A percentile compares a stretch with the other conserved stretches of the same genome.
phyloP scores from a whole-genome alignment of 306 rosid genomes.

The Bauhinia variegata region DNA sequence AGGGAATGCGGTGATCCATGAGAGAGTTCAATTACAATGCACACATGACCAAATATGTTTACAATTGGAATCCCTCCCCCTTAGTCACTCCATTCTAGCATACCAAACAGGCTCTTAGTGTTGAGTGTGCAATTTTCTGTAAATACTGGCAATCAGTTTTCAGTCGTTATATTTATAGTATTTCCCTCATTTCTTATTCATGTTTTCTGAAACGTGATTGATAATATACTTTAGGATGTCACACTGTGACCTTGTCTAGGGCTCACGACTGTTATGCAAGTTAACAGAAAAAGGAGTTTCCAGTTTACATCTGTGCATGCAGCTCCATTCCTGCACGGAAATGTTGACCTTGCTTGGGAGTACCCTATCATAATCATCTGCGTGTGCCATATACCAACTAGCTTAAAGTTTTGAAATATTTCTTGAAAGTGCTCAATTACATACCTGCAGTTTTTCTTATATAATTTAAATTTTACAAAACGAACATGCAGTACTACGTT shows the following conservation, averaged over 20 bases:
- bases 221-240: background rate
- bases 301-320: background rate
- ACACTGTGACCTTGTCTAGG: background rate
- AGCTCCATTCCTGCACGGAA: background rate
- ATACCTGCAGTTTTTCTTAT: background rate
- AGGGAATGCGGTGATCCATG: too few relatives aligned
- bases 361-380: slow-evolving; percentile 11
- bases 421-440: too few relatives aligned
- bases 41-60: too few relatives aligned
- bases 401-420: too few relatives aligned
- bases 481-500: background rate
- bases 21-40: too few relatives aligned
- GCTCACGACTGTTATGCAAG: slow-evolving; percentile 14
- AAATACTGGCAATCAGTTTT: slow-evolving; percentile 4
- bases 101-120: too few relatives aligned
- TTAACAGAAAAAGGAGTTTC: slow-evolving; percentile 20
- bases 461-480: background rate
- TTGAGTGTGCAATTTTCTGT: background rate
- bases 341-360: slow-evolving; percentile 12
- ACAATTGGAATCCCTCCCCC: too few relatives aligned
- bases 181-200: slow-evolving; percentile 13
- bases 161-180: background rate
- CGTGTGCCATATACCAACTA: background rate
- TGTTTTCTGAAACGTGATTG: slow-evolving; percentile 9
- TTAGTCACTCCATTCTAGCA: too few relatives aligned